phyloP scores from a whole-genome alignment of 345 rosid genomes.

The Gossypium stocksii region DNA sequence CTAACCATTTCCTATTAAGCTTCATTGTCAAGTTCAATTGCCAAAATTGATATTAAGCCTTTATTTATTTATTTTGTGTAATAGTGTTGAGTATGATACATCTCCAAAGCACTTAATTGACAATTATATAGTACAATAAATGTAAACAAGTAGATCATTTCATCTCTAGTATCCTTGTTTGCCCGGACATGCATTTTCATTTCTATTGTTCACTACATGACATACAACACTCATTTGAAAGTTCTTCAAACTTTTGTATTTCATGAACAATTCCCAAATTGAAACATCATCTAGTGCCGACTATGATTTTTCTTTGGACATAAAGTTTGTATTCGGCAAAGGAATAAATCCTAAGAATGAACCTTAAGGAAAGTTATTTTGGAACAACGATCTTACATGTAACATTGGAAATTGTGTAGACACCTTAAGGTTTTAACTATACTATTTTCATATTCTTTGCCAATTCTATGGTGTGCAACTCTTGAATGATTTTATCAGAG shows the following conservation, averaged over 20 bases:
- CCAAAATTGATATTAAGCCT: too few species aligned
- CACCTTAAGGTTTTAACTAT: neutral
- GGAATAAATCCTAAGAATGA: neutral
- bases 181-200: neutral
- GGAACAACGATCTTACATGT: neutral
- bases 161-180: neutral
- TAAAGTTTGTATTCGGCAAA: neutral
- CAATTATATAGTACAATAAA: neutral
- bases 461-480: conserved; percentile 14
- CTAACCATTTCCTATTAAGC: too few species aligned
- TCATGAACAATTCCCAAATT: neutral
- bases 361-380: neutral
- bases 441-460: neutral
- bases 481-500: conserved; percentile 2
- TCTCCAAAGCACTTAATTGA: neutral
- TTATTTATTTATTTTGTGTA: too few species aligned
- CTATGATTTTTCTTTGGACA: neutral
- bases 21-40: too few species aligned
- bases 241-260: neutral
- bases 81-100: too few species aligned
- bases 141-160: neutral
- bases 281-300: neutral
- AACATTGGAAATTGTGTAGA: neutral
- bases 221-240: neutral
- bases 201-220: neutral